Evolutionary conservation across 805 yeast genomes (phyloP).

Genomic region (Candida rishiriensis): DNA sequence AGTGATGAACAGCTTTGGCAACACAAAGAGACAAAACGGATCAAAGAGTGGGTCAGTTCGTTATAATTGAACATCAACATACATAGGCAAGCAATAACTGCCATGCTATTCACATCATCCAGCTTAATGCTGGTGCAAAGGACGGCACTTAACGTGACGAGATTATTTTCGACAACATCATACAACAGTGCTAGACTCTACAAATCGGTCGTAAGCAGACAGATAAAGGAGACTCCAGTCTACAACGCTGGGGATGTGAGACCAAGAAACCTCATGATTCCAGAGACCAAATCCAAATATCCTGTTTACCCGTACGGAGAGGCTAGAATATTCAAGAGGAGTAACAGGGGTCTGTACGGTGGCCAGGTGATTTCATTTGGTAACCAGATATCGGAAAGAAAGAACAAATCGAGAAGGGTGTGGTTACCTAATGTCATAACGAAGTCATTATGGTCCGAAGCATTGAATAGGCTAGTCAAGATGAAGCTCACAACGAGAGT

Average conservation of each 20-base stretch:
- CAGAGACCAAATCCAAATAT: conserved; percentile 37
- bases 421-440: conserved; percentile 81
- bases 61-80: too few relatives aligned
- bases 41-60: too few relatives aligned
- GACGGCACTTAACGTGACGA: conserved; percentile 2
- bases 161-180: conserved; percentile 23
- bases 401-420: conserved; percentile 64
- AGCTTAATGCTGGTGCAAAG: not conserved
- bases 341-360: conserved; percentile 86
- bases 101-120: not conserved
- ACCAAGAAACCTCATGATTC: conserved; percentile 38
- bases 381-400: conserved; percentile 69
- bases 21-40: too few relatives aligned
- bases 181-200: conserved; percentile 24
- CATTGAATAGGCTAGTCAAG: conserved; percentile 52
- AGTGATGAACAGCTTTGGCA: too few relatives aligned
- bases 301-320: conserved; percentile 81
- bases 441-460: conserved; percentile 80
- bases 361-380: conserved; percentile 79
- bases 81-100: too few relatives aligned
- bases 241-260: conserved; percentile 50
- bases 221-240: conserved; percentile 38
- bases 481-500: conserved; percentile 75
- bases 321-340: conserved; percentile 71
- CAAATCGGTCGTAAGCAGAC: conserved; percentile 44